phyloP scores from a whole-genome alignment of 1,284 basidiomycete species.

The Phellopilus nigrolimitatus region DNA sequence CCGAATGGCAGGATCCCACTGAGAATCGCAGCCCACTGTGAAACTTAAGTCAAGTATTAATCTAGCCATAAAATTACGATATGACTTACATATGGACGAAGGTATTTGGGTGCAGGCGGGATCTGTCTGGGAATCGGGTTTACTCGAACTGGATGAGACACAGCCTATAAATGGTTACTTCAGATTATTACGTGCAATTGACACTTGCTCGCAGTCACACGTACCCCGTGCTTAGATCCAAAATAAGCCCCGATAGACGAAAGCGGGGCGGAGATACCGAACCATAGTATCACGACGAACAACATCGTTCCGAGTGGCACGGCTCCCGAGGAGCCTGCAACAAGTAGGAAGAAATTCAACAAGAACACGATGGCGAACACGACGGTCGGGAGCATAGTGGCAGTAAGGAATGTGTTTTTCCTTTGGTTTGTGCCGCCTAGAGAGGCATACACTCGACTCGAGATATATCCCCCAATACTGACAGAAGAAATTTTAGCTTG shows the following conservation, averaged over 20 bases:
- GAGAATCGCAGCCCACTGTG: slow-evolving; percentile 72
- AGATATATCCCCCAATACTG: slow-evolving; percentile 87
- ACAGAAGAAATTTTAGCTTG: slow-evolving; percentile 3
- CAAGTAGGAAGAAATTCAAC: slow-evolving; percentile 83
- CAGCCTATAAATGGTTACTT: slow-evolving; percentile 40
- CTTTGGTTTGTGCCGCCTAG: slow-evolving; percentile 79
- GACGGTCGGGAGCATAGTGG: slow-evolving; percentile 83
- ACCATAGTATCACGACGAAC: slow-evolving; percentile 90
- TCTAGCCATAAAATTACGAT: slow-evolving; percentile 4
- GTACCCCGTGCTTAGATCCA: slow-evolving; percentile 84
- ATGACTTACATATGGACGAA: slow-evolving; percentile 63
- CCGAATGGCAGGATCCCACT: slow-evolving; percentile 93
- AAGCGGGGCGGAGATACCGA: slow-evolving; percentile 87
- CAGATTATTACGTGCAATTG: slow-evolving; percentile 1
- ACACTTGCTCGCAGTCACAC: slow-evolving; percentile 25
- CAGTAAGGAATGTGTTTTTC: slow-evolving; percentile 84
- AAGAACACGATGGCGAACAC: slow-evolving; percentile 82
- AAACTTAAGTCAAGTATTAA: slow-evolving; percentile 11
- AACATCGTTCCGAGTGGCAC: slow-evolving; percentile 96
- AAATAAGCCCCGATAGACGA: slow-evolving; percentile 72
- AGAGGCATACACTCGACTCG: slow-evolving; percentile 79
- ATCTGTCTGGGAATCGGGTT: slow-evolving; percentile 93
- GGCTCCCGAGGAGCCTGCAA: slow-evolving; percentile 87
- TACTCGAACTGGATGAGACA: slow-evolving; percentile 80
- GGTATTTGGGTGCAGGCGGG: slow-evolving; percentile 80